Base-by-base conservation (phyloP, 1,139 yeast species). In the Sugiyamaella japonica region DNA sequence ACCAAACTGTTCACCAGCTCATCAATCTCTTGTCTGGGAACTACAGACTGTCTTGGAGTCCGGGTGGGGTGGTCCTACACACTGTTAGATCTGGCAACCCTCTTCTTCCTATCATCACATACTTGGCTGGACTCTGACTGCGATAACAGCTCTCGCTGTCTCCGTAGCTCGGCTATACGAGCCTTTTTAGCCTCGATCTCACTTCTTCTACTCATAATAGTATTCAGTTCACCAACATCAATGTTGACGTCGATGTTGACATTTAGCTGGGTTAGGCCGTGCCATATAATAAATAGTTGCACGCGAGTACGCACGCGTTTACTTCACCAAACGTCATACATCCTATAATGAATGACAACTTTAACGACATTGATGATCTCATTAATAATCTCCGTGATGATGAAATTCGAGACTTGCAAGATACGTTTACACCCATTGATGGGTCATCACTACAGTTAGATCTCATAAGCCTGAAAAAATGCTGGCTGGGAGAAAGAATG, bases 401-500 rank as follows among this genome's bases (percentile, higher is more conserved):
- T 23, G 46, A 38, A 29, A 29, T 29, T 39, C 37, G 49, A 34
- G 45, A 47, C 39, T 28, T 39, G 9, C 17, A 48, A 8, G 34
- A 34, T 15, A 15, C 13, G 2, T n/a, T 34, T 15, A 45, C 38
- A 20, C 32, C 15, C n/a, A 7, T 29, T 3, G 50, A 52, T 10
- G 58, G 48, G 25, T 50, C 47, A 13, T 25, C 25, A 2, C 45
- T 40, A 48, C 43, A 23, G 47, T 16, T 13, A 15, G 57, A 54
- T 25, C 54, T 54, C 29, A 52, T 46, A 7, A 50, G 70, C 40
- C 73, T 90, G 41, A 76, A 81, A n/a, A 77, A 76, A 37, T 82
- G 84, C 1, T 91, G 96, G 97, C 71, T 87, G 39, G 81, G 86
- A 54, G 99, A 93, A 68, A 76, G 97, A 55, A 83, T 83, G 79